Evolutionary conservation across 163 green algal genomes (phyloP), one percentile per base, ranked within the genome.

Genomic region (Scenedesmus sp.): DNA sequence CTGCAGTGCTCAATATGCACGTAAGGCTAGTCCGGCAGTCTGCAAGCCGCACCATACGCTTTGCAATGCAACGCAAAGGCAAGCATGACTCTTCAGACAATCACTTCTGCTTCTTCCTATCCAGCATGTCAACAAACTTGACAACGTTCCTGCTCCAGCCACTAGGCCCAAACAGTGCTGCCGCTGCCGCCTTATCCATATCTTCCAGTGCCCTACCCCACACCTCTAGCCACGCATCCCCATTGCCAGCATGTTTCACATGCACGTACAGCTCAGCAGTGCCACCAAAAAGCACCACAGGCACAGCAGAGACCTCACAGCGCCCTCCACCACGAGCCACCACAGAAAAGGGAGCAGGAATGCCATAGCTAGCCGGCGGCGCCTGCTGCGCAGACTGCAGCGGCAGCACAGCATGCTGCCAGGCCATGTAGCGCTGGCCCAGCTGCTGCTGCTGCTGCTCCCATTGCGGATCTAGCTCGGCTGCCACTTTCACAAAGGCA

Each of bases 371-470:
- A 76, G 18, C 66, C 16, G 66, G 66, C 16, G 66, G 66, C 66
- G 6, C 16, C 6, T 7, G 66, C 66, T 9, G 16, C 8, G 66
- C 66, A 34, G 66, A 13, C 66, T 76, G 66, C 66, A 76, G 18
- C 15, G 15, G 66, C 66, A 76, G 66, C 66, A 76, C 66, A 34
- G 66, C 66, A 76, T 26, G 66, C 66, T 76, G 16, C 66, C 66
- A 76, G 15, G 66, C 66, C 66, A 76, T 76, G 66, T 76, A 76
- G 15, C 66, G 66, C 66, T 76, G 66, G 66, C 66, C 66, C 66
- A 76, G 66, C 66, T 76, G 66, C 66, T 76, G 66, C 66, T 64
- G 59, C 59, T 76, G 66, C 66, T 76, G 66, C 66, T 76, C 66
- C 66, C 66, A 76, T 8, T 16, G 16, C 8, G 66, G 66, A 18